Base-by-base conservation (phyloP, 129 eudicot genomes). In the Lonicera japonica region DNA sequence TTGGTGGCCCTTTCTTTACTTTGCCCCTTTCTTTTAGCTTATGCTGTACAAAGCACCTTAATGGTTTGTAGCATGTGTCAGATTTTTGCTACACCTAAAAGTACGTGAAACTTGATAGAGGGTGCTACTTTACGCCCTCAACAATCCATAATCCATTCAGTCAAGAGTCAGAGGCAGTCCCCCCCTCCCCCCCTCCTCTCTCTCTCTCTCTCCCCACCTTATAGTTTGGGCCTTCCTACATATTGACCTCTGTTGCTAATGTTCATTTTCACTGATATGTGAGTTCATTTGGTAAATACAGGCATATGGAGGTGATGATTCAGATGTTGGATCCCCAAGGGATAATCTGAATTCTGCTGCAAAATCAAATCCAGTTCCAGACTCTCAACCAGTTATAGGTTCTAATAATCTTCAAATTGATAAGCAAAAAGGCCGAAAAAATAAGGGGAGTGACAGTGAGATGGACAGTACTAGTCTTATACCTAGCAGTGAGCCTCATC, bases 291-390 rank as follows among this genome's bases (percentile, higher is more conserved):
- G 72, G 50, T 47, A 64, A 60, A 20, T 40, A 11, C 81, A 81
- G 90, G 85, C 75, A 40, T 76, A 79, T 68, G 92, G 80, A 72
- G 88, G 78, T 51, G 86, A 81, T 75, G 87, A 83, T 66, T 80
- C 96, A 68, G 90, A 91, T 48, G 75, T 66, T 73, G 90, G 84
- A 70, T 79, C 88, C 38, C 86, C 90, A 21, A 54, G 43, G 52
- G 66, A 53, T n/a, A 64, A 78, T 56, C 59, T 11, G 58, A 66
- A 68, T 48, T 70, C 65, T 19, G 70, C 66, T 18, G 65, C 81
- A 63, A 80, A 77, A 56, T 41, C 75, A 22, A 89, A 78, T 66
- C 62, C 73, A 53, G 73, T 11, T 1, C 57, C 60, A 56, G 79
- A 80, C 43, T 61, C 85, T 58, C 74, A 72, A 61, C 60, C 70